phyloP scores from a whole-genome alignment of 176 grass and related monocot species.

The Eragrostis curvula region DNA sequence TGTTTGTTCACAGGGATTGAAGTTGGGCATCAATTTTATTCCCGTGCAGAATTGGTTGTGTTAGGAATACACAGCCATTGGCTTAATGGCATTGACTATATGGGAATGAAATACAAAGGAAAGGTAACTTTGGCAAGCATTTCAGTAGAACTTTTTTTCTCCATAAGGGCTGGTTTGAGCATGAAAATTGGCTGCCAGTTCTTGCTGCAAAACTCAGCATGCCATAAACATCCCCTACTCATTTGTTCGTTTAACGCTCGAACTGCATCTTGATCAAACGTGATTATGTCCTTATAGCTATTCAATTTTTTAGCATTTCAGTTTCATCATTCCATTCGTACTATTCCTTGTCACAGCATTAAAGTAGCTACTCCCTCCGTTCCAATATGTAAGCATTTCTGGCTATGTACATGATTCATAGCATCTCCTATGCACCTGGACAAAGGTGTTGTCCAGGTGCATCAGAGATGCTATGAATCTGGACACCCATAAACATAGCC shows the following conservation, averaged over 20 bases:
- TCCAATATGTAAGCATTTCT: too few relatives aligned
- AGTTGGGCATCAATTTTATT: conserved; percentile 82
- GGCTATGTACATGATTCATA: too few relatives aligned
- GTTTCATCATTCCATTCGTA: background rate
- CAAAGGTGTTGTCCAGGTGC: too few relatives aligned
- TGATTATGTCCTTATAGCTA: background rate
- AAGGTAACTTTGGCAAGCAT: conserved; percentile 48
- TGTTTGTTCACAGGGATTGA: conserved; percentile 56
- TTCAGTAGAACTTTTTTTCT: background rate
- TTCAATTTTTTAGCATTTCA: background rate
- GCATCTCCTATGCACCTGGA: too few relatives aligned
- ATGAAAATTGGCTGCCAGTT: background rate
- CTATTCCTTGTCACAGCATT: background rate
- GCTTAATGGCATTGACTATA: conserved; percentile 95
- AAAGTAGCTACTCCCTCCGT: background rate
- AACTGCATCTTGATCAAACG: background rate
- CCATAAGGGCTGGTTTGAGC: background rate
- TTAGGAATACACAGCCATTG: conserved; percentile 93
- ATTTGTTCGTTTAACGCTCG: conserved; percentile 3
- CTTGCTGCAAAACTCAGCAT: background rate
- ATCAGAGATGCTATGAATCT: too few relatives aligned
- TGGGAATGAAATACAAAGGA: conserved; percentile 68
- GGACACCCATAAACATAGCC: too few relatives aligned
- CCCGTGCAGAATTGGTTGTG: conserved; percentile 89
- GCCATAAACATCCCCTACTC: background rate